Conservation (phyloP, 768 basidiomycete genomes). For the Leccinum ochraceum region DNA sequence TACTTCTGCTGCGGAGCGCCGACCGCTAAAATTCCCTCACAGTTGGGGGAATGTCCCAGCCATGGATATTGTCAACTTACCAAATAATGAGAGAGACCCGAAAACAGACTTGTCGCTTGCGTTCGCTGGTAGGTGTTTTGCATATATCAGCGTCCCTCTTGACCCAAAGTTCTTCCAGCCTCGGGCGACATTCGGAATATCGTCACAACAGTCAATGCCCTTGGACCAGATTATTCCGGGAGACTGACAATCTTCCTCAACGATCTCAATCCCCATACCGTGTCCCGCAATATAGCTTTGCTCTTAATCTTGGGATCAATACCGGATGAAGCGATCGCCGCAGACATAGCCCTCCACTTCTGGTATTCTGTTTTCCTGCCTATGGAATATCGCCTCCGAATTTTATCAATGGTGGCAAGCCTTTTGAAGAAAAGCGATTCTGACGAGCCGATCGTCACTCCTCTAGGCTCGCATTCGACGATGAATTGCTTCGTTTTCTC, state of each 20-base stretch:
- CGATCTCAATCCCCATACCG: conserved; percentile 34
- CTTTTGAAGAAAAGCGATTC: conserved; percentile 12
- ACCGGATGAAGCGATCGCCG: conserved; percentile 35
- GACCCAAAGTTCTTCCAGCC: conserved; percentile 28
- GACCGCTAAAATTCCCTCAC: neutral
- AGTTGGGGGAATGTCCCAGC: conserved; percentile 41
- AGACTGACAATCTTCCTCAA: conserved; percentile 43
- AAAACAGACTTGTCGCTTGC: conserved; percentile 24
- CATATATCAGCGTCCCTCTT: neutral
- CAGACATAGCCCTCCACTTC: conserved; percentile 47
- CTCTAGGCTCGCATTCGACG: conserved; percentile 16
- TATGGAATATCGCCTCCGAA: conserved; percentile 28
- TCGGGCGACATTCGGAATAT: conserved; percentile 52
- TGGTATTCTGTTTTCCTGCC: conserved; percentile 50
- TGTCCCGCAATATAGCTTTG: conserved; percentile 43
- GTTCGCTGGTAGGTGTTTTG: conserved; percentile 24
- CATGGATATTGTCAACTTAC: conserved; percentile 32
- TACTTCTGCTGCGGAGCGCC: neutral
- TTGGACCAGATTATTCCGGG: conserved; percentile 44
- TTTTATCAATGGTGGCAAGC: conserved; percentile 23
- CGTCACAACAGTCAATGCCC: conserved; percentile 42
- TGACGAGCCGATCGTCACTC: conserved; percentile 6
- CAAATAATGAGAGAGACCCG: conserved; percentile 23
- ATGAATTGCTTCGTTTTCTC: conserved; percentile 17
- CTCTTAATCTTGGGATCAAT: conserved; percentile 43